These are phyloP conservation scores for Malus hybrid DNA, from an alignment of 331 rosid genomes.

Conservation along the genomic window DNA sequence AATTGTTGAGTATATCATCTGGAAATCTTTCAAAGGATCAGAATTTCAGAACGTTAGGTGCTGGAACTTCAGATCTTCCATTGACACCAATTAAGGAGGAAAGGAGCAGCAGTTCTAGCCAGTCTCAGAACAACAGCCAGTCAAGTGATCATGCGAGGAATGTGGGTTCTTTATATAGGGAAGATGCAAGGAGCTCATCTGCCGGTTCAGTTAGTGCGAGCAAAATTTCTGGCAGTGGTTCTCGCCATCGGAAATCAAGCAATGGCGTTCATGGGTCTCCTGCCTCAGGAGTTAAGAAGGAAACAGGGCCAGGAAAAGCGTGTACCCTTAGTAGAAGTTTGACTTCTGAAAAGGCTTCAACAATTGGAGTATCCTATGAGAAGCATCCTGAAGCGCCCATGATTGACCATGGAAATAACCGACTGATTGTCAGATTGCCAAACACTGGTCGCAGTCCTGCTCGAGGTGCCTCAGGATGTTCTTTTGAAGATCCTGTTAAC, in stretches of 20 bases:
- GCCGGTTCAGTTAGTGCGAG: slow-evolving; percentile 51
- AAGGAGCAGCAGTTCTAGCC: slow-evolving; percentile 82
- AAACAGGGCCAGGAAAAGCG: slow-evolving; percentile 40
- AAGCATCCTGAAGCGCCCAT: slow-evolving; percentile 37
- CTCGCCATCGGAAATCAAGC: slow-evolving; percentile 53
- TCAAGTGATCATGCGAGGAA: slow-evolving; percentile 76
- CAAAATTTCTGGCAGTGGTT: slow-evolving; percentile 48
- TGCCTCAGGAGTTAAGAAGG: slow-evolving; percentile 43
- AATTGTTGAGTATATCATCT: slow-evolving; percentile 28
- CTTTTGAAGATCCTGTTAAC: slow-evolving; percentile 48
- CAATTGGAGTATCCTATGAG: slow-evolving; percentile 27
- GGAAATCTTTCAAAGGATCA: slow-evolving; percentile 41
- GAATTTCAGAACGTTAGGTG: slow-evolving; percentile 26
- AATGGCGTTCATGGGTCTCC: slow-evolving; percentile 49
- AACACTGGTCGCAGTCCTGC: slow-evolving; percentile 58
- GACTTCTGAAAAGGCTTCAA: slow-evolving; percentile 39
- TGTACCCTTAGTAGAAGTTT: slow-evolving; percentile 25
- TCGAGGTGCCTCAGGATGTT: slow-evolving; percentile 40
- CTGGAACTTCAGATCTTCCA: slow-evolving; percentile 47
- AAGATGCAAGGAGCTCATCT: slow-evolving; percentile 71
- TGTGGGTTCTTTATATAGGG: slow-evolving; percentile 45
- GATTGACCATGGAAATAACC: slow-evolving; percentile 45
- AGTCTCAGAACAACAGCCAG: slow-evolving; percentile 72
- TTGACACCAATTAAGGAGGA: slow-evolving; percentile 59
- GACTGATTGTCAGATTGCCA: slow-evolving; percentile 62